Base-by-base conservation (phyloP, 495 filamentous ascomycete genomes). In the Thermochaetoides thermophila region DNA sequence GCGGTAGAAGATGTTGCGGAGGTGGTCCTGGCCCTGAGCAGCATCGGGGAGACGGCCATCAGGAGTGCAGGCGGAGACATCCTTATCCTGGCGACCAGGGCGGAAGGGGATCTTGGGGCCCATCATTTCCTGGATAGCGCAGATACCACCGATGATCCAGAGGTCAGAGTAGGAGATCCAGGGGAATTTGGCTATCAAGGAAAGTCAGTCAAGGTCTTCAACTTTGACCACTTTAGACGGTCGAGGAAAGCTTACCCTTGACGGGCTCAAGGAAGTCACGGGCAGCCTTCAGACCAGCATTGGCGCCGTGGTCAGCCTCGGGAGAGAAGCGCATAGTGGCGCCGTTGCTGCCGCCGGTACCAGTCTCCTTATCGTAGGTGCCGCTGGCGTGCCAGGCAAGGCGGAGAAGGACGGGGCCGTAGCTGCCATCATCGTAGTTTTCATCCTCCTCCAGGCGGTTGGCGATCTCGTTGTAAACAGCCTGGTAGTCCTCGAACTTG, bases 321-420 rank as follows among this genome's bases (percentile, higher is more conserved):
- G 89, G 89, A 25, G 76, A 66, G 59, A 97, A 97, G 56, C 89
- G 74, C 89, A 97, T 97, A 45, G 89, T 97, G 34, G 89, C 85
- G 41, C 89, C 89, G 56, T 97, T 92, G 61, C 78, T 85, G 39
- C 89, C 89, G 47, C 89, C 89, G 25, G 89, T 95, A 45, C 70
- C 67, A 29, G 89, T 94, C 51, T 74, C 73, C 61, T 76, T 78
- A 52, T 95, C 89, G 51, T 83, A 97, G 33, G 83, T 87, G 40
- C 81, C 82, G 38, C 76, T 82, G 49, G 74, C 74, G 61, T 91
- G 83, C 83, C 84, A 91, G 31, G 81, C 82, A 46, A 91, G 70
- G 49, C 83, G 74, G 24, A 92, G 60, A 29, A 92, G 63, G 34
- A 92, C 86, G 19, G 89, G 89, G 35, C 83, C 89, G 52, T 92